Evolutionary conservation across 495 filamentous ascomycete species (phyloP).

Genomic region (Extremus antarcticus): DNA sequence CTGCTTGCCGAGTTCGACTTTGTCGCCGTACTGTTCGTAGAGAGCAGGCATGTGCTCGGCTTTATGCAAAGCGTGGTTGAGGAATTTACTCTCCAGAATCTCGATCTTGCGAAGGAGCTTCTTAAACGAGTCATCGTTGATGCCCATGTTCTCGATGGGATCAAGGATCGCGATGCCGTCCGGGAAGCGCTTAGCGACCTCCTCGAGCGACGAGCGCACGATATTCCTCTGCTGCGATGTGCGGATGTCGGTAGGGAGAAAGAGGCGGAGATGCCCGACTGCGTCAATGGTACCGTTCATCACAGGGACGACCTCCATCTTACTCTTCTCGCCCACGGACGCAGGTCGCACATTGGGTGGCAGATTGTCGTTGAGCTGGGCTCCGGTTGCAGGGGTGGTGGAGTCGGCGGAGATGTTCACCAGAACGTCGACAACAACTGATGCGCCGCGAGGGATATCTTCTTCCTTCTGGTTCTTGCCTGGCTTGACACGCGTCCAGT

Average conservation of each 20-base stretch:
- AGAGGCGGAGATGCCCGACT: slow-evolving; percentile 66
- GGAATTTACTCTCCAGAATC: slow-evolving; percentile 81
- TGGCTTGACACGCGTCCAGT: slow-evolving; percentile 50
- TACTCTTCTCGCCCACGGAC: slow-evolving; percentile 50
- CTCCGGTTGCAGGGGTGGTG: slow-evolving; percentile 37
- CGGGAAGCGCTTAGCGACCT: slow-evolving; percentile 76
- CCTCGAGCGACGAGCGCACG: slow-evolving; percentile 57
- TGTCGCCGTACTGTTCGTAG: slow-evolving; percentile 72
- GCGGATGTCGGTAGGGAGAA: slow-evolving; percentile 63
- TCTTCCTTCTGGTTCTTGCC: slow-evolving; percentile 50
- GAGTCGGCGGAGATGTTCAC: slow-evolving; percentile 54
- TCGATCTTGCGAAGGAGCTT: slow-evolving; percentile 93
- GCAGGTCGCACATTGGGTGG: slow-evolving; percentile 54
- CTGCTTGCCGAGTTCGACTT: slow-evolving; percentile 60
- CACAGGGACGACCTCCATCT: slow-evolving; percentile 78
- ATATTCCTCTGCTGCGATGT: slow-evolving; percentile 49
- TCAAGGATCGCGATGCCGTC: slow-evolving; percentile 83
- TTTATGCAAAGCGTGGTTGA: slow-evolving; percentile 79
- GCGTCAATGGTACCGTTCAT: slow-evolving; percentile 71
- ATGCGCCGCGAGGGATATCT: slow-evolving; percentile 57
- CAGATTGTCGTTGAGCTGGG: slow-evolving; percentile 46
- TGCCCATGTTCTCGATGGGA: slow-evolving; percentile 89
- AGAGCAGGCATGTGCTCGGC: slow-evolving; percentile 70
- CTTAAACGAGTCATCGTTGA: slow-evolving; percentile 86
- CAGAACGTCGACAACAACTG: slow-evolving; percentile 70